Percentiles rank a stretch among this genome's conserved stretches.
Conservation (phyloP, 441 rosid species). For the Bocquillonia castaneifolia region DNA sequence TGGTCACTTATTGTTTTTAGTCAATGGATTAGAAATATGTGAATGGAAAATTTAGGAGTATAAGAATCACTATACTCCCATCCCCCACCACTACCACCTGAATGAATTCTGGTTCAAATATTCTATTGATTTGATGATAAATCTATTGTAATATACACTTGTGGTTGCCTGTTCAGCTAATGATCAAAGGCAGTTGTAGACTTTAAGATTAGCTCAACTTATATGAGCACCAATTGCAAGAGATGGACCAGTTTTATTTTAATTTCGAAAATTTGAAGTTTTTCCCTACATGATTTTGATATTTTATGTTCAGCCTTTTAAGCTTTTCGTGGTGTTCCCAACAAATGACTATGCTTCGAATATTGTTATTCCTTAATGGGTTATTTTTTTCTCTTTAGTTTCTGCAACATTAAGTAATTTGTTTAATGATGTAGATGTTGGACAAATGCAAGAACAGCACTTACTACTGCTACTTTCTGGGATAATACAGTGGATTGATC, state of each 20-base stretch:
- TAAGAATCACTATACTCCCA: not conserved
- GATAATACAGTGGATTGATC: constrained; percentile 84
- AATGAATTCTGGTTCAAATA: not conserved
- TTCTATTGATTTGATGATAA: not conserved
- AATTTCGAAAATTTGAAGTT: not conserved
- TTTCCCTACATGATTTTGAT: not conserved
- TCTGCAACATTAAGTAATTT: constrained; percentile 23
- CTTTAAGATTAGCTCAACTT: not conserved
- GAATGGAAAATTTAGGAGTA: not conserved
- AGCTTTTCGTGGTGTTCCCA: not conserved
- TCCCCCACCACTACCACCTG: not conserved
- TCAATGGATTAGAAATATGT: not conserved
- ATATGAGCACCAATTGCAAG: not conserved
- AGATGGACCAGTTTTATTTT: not conserved
- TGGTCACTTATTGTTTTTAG: not conserved
- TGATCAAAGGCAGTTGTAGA: not conserved
- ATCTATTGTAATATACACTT: no score
- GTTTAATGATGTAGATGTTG: constrained; percentile 56
- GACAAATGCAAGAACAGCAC: constrained; percentile 73
- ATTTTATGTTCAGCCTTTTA: not conserved
- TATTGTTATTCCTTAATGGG: not conserved
- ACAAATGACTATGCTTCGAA: not conserved
- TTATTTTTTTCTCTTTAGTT: constrained; percentile 12
- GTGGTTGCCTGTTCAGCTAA: not conserved
- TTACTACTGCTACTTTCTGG: constrained; percentile 81